Base-by-base conservation (phyloP, 2,329 filamentous ascomycete species). In the Trichoderma atroviride region DNA sequence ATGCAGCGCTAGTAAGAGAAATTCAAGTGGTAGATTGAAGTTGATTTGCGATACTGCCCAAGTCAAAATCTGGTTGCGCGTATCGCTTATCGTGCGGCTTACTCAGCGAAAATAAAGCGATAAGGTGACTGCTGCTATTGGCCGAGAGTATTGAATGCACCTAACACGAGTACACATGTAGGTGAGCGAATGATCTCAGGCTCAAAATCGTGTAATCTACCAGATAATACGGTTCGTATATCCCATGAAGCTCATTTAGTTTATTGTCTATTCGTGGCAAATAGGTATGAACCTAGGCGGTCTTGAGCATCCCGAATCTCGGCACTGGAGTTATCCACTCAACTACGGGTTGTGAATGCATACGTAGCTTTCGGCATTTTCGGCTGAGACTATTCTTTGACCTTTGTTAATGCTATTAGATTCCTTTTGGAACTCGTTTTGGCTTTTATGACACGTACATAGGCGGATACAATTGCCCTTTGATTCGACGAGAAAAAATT, bases 211-310 rank as follows among this genome's bases (percentile, higher is more conserved):
- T 22, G 10, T 22, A 50, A 13, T 13, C 4, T 4, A 50, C 27
- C n/a, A 50, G 9, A 50, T 50, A 1, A n/a, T 43, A n/a, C 1
- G 6, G 9, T 43, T 19, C 40, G 9, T 13, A 19, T 3, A 9
- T 43, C 40, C 3, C 40, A 9, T n/a, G 10, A n/a, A 0, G 7
- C 3, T 43, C 40, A 9, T 10, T 43, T 10, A 1, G 7, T 4
- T 10, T 16, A n/a, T 43, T 43, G 6, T n/a, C 19, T n/a, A 43
- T n/a, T 43, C 16, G 19, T n/a, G 6, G 27, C 80, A 80, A 52
- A 85, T 74, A 62, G 84, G 73, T 19, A 43, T 43, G 10, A 35
- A 4, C 11, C 6, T 10, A 43, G n/a, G 16, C 1, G 4, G 16
- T 9, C 6, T 43, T 43, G 16, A n/a, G 40, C n/a, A 4, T 43